Base-by-base conservation (phyloP, 1,139 yeast genomes). In the Candida mesenterica region DNA sequence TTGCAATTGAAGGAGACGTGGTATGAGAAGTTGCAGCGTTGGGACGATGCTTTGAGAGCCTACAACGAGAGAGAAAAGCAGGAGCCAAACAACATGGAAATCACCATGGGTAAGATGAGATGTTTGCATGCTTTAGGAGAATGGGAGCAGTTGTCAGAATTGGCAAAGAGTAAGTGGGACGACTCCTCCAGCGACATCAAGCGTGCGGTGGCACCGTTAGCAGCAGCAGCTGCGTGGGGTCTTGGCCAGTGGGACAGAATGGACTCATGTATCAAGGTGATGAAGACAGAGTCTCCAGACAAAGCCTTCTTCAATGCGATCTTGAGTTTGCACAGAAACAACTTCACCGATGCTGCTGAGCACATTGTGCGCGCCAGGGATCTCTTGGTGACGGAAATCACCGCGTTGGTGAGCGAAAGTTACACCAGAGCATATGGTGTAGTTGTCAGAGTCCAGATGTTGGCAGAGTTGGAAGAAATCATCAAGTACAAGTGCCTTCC, bases 201-300 rank as follows among this genome's bases (percentile, higher is more conserved):
- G 50, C 68, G 96, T 41, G 78, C 82, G n/a, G 90, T 94, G 46
- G 97, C 98, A 1, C 98, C 98, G 1, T 65, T 94, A 37, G 98
- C 98, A 0, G 98, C 97, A 0, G 97, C 97, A 2, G 97, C 98
- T 1, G 88, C 97, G 1, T 92, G 98, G 98, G 97, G 97, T n/a
- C 68, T 92, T 32, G 92, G 92, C 2, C 94, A 88, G 56, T 94
- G 98, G 98, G 97, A 89, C 50, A 73, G 88, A 51, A 90, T 94
- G 92, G 97, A 88, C 53, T 76, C 85, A 7, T 94, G 90, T 52
- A 89, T 90, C 39, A 71, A 79, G 42, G 96, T 86, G 0, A 88
- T 94, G 95, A 88, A 88, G 47, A 67, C 79, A 1, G 96, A 88
- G 45, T 86, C 96, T 3, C 96, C 97, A 0, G 97, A 94, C 53